These are phyloP conservation scores for Jaenimonas drosophilae DNA, from an alignment of 208 protist species.

Conservation along the genomic window DNA sequence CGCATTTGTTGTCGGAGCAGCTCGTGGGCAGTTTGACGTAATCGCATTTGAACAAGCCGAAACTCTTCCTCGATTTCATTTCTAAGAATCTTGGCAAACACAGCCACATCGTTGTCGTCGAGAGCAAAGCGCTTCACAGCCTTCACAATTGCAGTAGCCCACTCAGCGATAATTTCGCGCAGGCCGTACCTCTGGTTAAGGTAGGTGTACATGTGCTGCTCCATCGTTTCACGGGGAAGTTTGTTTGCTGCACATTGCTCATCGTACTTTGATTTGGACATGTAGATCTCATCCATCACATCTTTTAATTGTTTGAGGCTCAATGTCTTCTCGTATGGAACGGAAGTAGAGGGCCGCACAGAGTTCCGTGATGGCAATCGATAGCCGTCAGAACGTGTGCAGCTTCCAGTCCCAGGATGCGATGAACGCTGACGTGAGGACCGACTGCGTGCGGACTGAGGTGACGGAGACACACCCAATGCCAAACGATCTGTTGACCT, in stretches of 20 bases:
- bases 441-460: too few species aligned
- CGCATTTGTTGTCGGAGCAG: conserved; percentile 64
- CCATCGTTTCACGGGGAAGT: conserved; percentile 86
- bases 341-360: too few species aligned
- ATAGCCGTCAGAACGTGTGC: too few species aligned
- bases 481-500: too few species aligned
- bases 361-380: too few species aligned
- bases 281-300: conserved; percentile 82
- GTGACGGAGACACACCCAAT: too few species aligned
- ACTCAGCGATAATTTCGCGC: conserved; percentile 76
- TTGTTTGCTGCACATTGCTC: conserved; percentile 56
- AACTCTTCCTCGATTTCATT: conserved; percentile 92
- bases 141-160: conserved; percentile 57
- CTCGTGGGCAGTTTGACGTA: conserved; percentile 77
- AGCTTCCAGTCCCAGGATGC: too few species aligned
- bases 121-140: conserved; percentile 54
- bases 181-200: conserved; percentile 88
- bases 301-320: conserved; percentile 72
- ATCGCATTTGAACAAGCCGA: conserved; percentile 74
- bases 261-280: conserved; percentile 84
- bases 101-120: conserved; percentile 84
- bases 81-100: conserved; percentile 85
- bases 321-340: conserved; percentile 36
- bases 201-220: conserved; percentile 91
- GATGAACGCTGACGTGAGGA: too few species aligned